Conservation (phyloP, 768 basidiomycete genomes). For the Daedaleopsis sinensis region DNA sequence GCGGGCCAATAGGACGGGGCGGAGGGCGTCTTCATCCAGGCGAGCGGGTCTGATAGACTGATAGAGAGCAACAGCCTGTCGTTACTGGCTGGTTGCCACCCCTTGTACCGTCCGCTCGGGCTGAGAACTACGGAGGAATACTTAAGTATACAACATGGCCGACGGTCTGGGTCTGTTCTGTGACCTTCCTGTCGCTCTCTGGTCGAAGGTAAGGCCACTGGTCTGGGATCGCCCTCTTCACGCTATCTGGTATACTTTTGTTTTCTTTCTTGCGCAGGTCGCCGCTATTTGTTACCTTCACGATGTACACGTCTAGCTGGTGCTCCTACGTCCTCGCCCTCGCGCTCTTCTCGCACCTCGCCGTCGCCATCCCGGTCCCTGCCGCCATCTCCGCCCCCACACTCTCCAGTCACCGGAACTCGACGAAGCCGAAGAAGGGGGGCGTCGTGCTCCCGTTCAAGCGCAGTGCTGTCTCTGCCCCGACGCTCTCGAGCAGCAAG, state of each 20-base stretch:
- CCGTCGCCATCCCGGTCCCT: conserved; percentile 4
- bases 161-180: neutral
- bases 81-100: neutral
- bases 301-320: conserved; percentile 27
- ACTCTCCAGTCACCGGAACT: conserved; percentile 1
- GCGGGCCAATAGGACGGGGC: neutral
- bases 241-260: conserved; percentile 18
- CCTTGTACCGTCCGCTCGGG: neutral
- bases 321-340: conserved; percentile 12
- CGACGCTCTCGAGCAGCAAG: conserved; percentile 1
- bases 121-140: neutral
- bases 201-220: conserved; percentile 19
- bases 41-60: neutral
- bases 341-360: conserved; percentile 10
- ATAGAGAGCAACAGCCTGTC: neutral
- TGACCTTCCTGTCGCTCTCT: conserved; percentile 15
- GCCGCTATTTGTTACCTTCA: conserved; percentile 21
- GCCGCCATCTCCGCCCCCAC: neutral
- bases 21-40: neutral
- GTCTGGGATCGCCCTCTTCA: conserved; percentile 13
- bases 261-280: conserved; percentile 25
- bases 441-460: conserved; percentile 12
- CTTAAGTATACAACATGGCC: neutral
- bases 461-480: neutral
- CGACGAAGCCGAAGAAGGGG: conserved; percentile 9